Evolutionary conservation across 495 filamentous ascomycete genomes (phyloP).

Genomic region (Daldinia grandis): DNA sequence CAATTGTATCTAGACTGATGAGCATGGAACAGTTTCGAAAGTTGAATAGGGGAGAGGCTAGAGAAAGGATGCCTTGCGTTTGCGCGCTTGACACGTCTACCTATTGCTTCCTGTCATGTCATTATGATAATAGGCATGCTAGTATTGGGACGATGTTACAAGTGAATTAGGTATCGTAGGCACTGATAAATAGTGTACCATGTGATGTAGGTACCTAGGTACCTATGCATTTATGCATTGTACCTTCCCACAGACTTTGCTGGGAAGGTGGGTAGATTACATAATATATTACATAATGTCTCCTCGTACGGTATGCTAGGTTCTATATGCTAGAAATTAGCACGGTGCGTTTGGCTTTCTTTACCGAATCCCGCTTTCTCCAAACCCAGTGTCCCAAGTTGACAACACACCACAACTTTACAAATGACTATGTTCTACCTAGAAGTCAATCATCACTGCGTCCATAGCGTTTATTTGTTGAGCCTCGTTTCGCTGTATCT

Average conservation of each 20-base stretch:
- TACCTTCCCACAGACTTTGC: too few species aligned
- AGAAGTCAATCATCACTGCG: not conserved
- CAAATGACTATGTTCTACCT: not conserved
- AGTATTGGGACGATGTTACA: too few species aligned
- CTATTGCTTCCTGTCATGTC: too few species aligned
- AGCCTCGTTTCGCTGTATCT: not conserved
- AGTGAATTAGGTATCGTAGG: too few species aligned
- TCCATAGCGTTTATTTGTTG: not conserved
- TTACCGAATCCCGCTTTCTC: constrained; percentile 7
- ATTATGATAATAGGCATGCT: too few species aligned
- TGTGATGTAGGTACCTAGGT: too few species aligned
- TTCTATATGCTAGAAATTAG: not conserved
- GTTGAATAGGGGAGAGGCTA: not conserved
- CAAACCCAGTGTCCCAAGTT: not conserved
- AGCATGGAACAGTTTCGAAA: not conserved
- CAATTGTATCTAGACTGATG: not conserved
- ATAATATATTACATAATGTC: too few species aligned
- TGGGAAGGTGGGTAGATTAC: not conserved
- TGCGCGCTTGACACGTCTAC: too few species aligned
- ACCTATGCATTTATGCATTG: too few species aligned
- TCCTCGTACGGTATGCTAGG: not conserved
- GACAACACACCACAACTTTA: constrained; percentile 1
- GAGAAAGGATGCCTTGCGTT: too few species aligned
- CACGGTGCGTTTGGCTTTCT: not conserved
- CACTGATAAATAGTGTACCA: too few species aligned